Evolutionary conservation across 2,329 filamentous ascomycete genomes (phyloP).

Genomic region (Phialemonium atrogriseum): DNA sequence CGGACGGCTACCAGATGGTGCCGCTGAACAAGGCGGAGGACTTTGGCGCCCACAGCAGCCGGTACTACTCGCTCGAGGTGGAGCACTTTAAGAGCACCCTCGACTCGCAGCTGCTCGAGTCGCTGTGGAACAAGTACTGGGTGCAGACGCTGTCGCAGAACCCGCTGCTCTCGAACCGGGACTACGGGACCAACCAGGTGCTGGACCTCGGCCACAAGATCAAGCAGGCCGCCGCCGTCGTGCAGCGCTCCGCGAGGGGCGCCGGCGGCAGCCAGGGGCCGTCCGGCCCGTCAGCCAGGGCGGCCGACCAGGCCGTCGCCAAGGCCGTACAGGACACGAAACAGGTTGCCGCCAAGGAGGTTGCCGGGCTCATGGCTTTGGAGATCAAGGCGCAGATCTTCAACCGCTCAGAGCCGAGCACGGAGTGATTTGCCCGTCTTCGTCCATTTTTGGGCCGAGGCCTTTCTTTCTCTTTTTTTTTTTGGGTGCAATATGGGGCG

Average conservation of each 20-base stretch:
- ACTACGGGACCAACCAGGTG: conserved; percentile 90
- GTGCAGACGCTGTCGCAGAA: conserved; percentile 90
- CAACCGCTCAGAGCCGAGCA: too few species aligned
- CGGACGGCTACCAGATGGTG: conserved; percentile 56
- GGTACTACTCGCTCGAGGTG: conserved; percentile 87
- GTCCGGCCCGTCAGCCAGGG: conserved; percentile 15
- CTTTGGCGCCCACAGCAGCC: conserved; percentile 84
- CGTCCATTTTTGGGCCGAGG: too few species aligned
- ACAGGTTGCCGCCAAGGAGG: conserved; percentile 53
- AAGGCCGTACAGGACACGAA: conserved; percentile 55
- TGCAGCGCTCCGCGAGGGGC: conserved; percentile 19
- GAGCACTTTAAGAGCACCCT: conserved; percentile 92
- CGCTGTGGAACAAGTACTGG: conserved; percentile 99
- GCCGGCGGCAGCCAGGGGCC: conserved; percentile 14
- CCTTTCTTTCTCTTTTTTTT: too few species aligned
- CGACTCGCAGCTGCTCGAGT: conserved; percentile 76
- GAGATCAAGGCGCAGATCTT: conserved; percentile 59
- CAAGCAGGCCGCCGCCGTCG: conserved; percentile 45
- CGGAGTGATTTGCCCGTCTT: too few species aligned
- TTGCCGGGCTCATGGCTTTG: conserved; percentile 52
- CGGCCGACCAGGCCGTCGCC: conserved; percentile 41
- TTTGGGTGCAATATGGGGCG: too few species aligned
- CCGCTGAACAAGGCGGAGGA: conserved; percentile 92
- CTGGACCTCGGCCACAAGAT: conserved; percentile 80
- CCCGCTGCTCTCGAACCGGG: conserved; percentile 83